These are phyloP conservation scores for Bruguiera hainesii DNA, from an alignment of 441 rosid genomes.

Conservation along the genomic window DNA sequence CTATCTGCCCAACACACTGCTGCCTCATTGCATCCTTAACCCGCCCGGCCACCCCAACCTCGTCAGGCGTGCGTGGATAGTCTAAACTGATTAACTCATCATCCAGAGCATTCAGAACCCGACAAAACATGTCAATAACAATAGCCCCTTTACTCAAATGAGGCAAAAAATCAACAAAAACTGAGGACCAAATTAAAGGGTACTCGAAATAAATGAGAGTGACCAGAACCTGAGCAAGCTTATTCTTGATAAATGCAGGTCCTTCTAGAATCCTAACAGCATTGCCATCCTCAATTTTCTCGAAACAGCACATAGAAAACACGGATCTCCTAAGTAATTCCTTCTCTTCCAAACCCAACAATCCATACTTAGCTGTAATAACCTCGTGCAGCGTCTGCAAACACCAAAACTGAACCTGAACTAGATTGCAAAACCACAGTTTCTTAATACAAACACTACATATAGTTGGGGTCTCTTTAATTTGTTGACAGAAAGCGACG, in stretches of 20 bases:
- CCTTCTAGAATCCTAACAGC: conserved; percentile 54
- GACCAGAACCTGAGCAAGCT: conserved; percentile 91
- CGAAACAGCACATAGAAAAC: conserved; percentile 66
- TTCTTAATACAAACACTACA: conserved; percentile 68
- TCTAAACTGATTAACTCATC: conserved; percentile 89
- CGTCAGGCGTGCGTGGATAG: conserved; percentile 64
- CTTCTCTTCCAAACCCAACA: conserved; percentile 62
- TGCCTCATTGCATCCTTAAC: conserved; percentile 97
- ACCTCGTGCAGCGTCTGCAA: conserved; percentile 82
- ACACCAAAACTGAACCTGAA: conserved; percentile 96
- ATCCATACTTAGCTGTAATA: conserved; percentile 42
- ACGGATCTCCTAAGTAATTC: conserved; percentile 50
- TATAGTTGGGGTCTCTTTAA: conserved; percentile 51
- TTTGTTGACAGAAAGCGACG: conserved; percentile 49
- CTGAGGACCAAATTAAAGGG: conserved; percentile 70
- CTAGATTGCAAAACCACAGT: conserved; percentile 51
- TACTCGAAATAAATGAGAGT: conserved; percentile 84
- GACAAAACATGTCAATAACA: conserved; percentile 90
- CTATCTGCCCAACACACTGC: conserved; percentile 84
- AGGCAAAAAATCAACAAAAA: conserved; percentile 68
- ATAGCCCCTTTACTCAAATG: conserved; percentile 56
- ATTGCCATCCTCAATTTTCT: conserved; percentile 40
- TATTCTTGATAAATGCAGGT: conserved; percentile 77
- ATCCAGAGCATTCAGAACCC: conserved; percentile 82
- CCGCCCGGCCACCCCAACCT: conserved; percentile 54